Evolutionary conservation across 73 alveolate species (phyloP).

Genomic region (Breviolum minutum): DNA sequence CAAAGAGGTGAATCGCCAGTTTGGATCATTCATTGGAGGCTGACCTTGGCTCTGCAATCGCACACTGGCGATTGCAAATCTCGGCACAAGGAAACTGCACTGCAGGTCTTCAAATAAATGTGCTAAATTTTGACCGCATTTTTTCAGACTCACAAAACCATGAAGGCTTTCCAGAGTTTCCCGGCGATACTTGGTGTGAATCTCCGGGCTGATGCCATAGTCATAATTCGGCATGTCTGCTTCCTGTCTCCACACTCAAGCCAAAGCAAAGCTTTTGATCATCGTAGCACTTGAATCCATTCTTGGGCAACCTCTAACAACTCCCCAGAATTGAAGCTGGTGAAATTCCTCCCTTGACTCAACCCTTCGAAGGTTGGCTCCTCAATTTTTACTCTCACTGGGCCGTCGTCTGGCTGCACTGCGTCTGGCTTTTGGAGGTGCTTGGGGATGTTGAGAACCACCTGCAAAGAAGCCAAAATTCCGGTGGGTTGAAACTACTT

Average conservation of each 20-base stretch:
- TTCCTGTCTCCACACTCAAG: not conserved
- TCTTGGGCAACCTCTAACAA: not conserved
- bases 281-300: not conserved
- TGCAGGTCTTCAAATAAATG: not conserved
- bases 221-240: slow-evolving; percentile 76
- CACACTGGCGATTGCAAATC: not conserved
- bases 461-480: not conserved
- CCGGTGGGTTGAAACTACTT: too few species aligned
- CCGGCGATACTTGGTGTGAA: slow-evolving; percentile 71
- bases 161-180: not conserved
- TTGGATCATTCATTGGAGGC: slow-evolving; percentile 91
- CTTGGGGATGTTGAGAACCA: slow-evolving; percentile 28
- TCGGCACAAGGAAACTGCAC: not conserved
- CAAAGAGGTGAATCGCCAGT: slow-evolving; percentile 58
- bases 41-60: not conserved
- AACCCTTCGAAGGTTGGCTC: not conserved
- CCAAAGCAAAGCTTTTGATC: not conserved
- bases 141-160: too few species aligned
- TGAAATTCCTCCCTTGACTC: not conserved
- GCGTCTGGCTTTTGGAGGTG: slow-evolving; percentile 92
- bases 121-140: not conserved
- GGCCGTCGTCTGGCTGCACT: slow-evolving; percentile 14
- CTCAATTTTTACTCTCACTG: slow-evolving; percentile 3
- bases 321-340: too few species aligned
- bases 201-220: slow-evolving; percentile 78